phyloP scores from a whole-genome alignment of 768 basidiomycete genomes.

The Leucosporidium scottii region DNA sequence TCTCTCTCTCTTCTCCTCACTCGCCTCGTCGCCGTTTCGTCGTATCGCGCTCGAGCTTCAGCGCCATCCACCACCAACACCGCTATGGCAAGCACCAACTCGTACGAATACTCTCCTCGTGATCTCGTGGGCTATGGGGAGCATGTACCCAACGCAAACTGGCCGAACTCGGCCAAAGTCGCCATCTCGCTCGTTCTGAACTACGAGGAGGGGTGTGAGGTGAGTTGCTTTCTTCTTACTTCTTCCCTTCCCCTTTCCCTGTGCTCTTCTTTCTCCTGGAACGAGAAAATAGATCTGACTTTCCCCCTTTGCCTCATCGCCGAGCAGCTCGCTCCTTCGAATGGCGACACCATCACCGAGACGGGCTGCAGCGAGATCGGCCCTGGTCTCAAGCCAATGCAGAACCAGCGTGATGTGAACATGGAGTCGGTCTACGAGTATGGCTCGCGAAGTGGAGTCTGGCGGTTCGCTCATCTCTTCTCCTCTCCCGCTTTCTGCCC shows the following conservation, averaged over 20 bases:
- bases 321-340: conserved; percentile 19
- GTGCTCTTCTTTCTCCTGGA: no score
- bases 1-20: no score
- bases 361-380: conserved; percentile 38
- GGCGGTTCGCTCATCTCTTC: conserved; percentile 20
- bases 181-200: conserved; percentile 38
- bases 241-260: background rate
- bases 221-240: background rate
- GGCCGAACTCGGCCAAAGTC: conserved; percentile 38
- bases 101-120: conserved; percentile 14
- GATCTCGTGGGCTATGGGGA: conserved; percentile 37
- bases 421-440: conserved; percentile 34
- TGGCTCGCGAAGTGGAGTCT: conserved; percentile 38
- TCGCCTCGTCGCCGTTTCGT: no score
- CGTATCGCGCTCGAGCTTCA: no score
- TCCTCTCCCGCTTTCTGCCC: background rate
- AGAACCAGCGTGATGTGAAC: background rate
- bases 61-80: no score
- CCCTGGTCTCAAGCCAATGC: background rate
- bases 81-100: background rate
- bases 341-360: conserved; percentile 35
- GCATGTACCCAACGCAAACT: conserved; percentile 29
- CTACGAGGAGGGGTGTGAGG: conserved; percentile 35
- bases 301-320: background rate
- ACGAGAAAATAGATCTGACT: no score